Base-by-base conservation (phyloP, 108 stramenopile genomes). In the Cylindrotheca fusiformis region DNA sequence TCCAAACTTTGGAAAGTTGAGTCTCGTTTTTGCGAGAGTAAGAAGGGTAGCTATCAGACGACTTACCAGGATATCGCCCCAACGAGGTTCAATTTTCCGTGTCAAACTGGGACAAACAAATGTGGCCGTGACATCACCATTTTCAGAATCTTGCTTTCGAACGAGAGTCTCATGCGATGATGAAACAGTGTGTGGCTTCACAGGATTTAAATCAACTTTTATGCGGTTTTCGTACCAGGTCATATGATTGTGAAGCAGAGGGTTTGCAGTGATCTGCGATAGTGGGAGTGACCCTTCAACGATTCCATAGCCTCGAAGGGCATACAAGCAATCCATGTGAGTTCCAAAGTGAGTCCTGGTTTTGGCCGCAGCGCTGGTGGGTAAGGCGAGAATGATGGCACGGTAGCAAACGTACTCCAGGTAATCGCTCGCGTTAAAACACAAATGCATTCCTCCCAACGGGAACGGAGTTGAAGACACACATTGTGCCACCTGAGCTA, bases 281-380 rank as follows among this genome's bases (percentile, higher is more conserved):
- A 41, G 6, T 14, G 36, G 36, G 14, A 41, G 6, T 6, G 14
- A 10, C 14, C 36, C 36, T 10, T 41, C 14, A 6, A 29, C 24
- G 46, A 62, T 62, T 0, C 60, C 60, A 19, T 26, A 49, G 12
- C 44, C 50, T 27, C 26, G 48, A 12, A 62, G 28, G 28, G 19
- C 30, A 30, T 46, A 48, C 2, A 62, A 18, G 46, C 47, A 48
- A 8, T 49, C 48, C 26, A 18, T 1, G 8, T 50, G 60, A 30
- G 10, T 49, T 14, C 36, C 36, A 41, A 41, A 41, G 14, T 41
- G 36, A 6, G 14, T 14, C 36, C 36, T 41, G 36, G 14, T 10
- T 41, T 41, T 41, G 10, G 36, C 36, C 4, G 44, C 24, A 3
- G 25, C 28, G 48, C 1, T 31, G 24, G 50, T 28, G 6, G 36